These are phyloP conservation scores for Penicillium sp. DNA, from an alignment of 2,329 filamentous ascomycete species.

Conservation along the genomic window DNA sequence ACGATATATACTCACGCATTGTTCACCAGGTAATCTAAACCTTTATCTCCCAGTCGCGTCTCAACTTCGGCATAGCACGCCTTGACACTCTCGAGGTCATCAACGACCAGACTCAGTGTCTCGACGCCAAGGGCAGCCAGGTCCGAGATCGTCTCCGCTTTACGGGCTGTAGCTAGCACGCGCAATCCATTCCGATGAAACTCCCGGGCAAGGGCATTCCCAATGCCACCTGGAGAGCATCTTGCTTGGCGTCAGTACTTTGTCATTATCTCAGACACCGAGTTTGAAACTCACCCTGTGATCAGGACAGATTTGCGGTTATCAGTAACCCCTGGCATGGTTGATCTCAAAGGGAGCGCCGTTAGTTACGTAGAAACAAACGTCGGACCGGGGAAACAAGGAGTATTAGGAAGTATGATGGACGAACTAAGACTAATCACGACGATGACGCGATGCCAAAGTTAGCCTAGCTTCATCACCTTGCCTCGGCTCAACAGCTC, in stretches of 20 bases:
- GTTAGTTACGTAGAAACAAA: neutral
- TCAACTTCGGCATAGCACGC: constrained; percentile 49
- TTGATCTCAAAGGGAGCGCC: neutral
- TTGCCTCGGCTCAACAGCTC: neutral
- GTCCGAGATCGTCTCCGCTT: constrained; percentile 50
- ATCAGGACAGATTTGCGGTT: constrained; percentile 42
- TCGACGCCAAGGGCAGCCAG: constrained; percentile 53
- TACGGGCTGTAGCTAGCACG: constrained; percentile 60
- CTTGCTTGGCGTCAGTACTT: constrained; percentile 15
- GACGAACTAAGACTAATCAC: neutral
- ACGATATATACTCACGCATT: constrained; percentile 48
- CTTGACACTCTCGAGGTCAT: constrained; percentile 50
- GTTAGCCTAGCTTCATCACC: neutral
- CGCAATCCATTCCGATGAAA: constrained; percentile 55
- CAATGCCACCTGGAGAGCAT: constrained; percentile 55
- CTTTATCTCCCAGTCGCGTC: constrained; percentile 46
- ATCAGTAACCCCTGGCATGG: constrained; percentile 29
- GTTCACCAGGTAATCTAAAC: constrained; percentile 59
- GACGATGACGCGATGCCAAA: neutral
- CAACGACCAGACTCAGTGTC: constrained; percentile 56
- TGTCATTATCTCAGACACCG: neutral
- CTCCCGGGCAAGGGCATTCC: constrained; percentile 58
- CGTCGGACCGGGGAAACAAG: neutral
- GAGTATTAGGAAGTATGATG: neutral
- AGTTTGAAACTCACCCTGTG: constrained; percentile 39